phyloP scores from a whole-genome alignment of 2,329 filamentous ascomycete species.

The Diaporthe velutina region DNA sequence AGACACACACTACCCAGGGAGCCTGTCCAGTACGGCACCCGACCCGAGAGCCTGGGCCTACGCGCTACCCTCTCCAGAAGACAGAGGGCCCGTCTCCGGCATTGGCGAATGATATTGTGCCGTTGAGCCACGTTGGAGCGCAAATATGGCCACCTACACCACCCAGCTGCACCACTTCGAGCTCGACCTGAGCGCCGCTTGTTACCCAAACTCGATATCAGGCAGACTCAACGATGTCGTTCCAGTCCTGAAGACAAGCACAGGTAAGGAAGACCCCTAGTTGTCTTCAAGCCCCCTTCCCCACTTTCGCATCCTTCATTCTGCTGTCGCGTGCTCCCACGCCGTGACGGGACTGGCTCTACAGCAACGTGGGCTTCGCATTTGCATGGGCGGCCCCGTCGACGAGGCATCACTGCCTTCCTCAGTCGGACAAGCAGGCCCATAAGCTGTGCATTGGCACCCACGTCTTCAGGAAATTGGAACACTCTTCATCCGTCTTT shows the following conservation, averaged over 20 bases:
- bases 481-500: neutral
- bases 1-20: neutral
- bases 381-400: constrained; percentile 5
- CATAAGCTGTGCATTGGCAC: constrained; percentile 1
- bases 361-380: neutral
- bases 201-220: constrained; percentile 61
- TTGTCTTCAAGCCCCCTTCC: constrained; percentile 35
- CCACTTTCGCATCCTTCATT: neutral
- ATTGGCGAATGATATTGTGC: constrained; percentile 31
- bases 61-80: constrained; percentile 1
- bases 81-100: neutral
- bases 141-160: constrained; percentile 38
- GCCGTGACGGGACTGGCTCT: constrained; percentile 1
- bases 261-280: constrained; percentile 61
- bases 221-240: constrained; percentile 67
- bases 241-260: constrained; percentile 70
- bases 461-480: constrained; percentile 1
- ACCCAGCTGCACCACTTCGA: constrained; percentile 48
- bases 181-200: constrained; percentile 61
- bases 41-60: constrained; percentile 25
- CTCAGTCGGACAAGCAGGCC: neutral
- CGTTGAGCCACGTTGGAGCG: constrained; percentile 23
- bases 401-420: neutral
- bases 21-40: neutral
- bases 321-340: constrained; percentile 35